Conservation (phyloP, 2,329 filamentous ascomycete genomes). For the Karstenula rhodostoma region DNA sequence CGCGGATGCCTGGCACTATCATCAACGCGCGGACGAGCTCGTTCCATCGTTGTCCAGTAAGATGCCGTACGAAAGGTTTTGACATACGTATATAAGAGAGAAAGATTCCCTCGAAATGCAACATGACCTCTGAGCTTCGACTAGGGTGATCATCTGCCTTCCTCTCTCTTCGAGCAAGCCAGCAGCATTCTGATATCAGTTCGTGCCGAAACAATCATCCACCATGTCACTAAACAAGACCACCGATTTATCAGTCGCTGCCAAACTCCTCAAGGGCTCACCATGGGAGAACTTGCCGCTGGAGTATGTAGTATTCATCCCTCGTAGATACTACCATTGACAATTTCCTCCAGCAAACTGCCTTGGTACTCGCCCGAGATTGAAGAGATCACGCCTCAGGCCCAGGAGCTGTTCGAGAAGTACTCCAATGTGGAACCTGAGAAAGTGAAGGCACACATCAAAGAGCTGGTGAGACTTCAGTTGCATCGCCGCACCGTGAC, state of each 20-base stretch:
- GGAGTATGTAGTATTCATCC: neutral
- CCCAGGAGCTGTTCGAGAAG: constrained; percentile 47
- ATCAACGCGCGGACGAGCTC: neutral
- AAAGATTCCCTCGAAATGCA: neutral
- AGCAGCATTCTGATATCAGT: neutral
- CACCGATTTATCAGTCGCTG: neutral
- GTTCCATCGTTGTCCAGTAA: neutral
- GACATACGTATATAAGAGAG: neutral
- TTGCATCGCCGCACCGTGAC: neutral
- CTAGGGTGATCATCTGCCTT: neutral
- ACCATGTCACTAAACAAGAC: neutral
- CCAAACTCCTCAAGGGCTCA: constrained; percentile 6
- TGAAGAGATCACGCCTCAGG: constrained; percentile 23
- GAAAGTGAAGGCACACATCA: constrained; percentile 48
- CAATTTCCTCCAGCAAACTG: neutral
- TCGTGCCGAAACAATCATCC: neutral
- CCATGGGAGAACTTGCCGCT: constrained; percentile 1
- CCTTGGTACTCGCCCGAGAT: constrained; percentile 13
- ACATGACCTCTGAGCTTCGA: neutral
- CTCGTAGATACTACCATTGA: neutral
- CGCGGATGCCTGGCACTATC: constrained; percentile 1
- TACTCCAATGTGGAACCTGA: constrained; percentile 49
- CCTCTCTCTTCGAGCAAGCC: neutral
- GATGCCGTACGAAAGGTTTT: neutral
- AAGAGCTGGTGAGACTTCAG: constrained; percentile 36